Evolutionary conservation across 208 protist genomes (phyloP).

Genomic region (Kentomonas sorsogonicus): DNA sequence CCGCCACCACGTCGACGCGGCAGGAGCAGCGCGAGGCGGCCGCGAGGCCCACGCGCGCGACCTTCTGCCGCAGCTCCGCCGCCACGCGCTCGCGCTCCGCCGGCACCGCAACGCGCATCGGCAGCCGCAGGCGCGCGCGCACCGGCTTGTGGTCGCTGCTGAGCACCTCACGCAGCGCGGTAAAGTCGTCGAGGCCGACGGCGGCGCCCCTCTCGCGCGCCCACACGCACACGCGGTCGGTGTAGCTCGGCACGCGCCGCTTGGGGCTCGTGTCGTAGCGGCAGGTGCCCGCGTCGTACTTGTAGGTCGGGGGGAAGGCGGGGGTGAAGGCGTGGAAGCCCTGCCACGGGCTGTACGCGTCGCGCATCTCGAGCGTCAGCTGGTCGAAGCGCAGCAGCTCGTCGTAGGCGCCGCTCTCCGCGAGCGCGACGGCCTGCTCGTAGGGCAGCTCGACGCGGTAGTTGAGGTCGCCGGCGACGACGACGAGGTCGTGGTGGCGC

Average conservation of each 20-base stretch:
- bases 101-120: slow-evolving; percentile 59
- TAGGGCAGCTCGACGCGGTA: slow-evolving; percentile 84
- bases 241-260: slow-evolving; percentile 84
- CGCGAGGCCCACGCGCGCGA: slow-evolving; percentile 34
- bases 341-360: slow-evolving; percentile 68
- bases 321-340: slow-evolving; percentile 71
- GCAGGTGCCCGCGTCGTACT: slow-evolving; percentile 84
- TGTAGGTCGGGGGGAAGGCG: slow-evolving; percentile 86
- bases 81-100: slow-evolving; percentile 46
- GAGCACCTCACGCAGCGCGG: slow-evolving; percentile 41
- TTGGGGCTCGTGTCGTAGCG: slow-evolving; percentile 92
- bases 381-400: slow-evolving; percentile 80
- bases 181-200: slow-evolving; percentile 37
- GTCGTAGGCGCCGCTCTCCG: slow-evolving; percentile 17
- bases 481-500: slow-evolving; percentile 78
- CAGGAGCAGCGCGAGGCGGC: slow-evolving; percentile 40
- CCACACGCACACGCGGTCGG: slow-evolving; percentile 82
- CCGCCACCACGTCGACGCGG: slow-evolving; percentile 21
- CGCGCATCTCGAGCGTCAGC: slow-evolving; percentile 56
- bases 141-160: slow-evolving; percentile 87
- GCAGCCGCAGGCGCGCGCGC: slow-evolving; percentile 47
- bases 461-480: slow-evolving; percentile 92
- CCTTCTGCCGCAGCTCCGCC: slow-evolving; percentile 36
- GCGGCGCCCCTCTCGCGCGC: slow-evolving; percentile 32
- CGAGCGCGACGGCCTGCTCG: slow-evolving; percentile 53